These are phyloP conservation scores for Graphilbum sp. DNA, from an alignment of 2,329 filamentous ascomycete genomes.

Conservation along the genomic window DNA sequence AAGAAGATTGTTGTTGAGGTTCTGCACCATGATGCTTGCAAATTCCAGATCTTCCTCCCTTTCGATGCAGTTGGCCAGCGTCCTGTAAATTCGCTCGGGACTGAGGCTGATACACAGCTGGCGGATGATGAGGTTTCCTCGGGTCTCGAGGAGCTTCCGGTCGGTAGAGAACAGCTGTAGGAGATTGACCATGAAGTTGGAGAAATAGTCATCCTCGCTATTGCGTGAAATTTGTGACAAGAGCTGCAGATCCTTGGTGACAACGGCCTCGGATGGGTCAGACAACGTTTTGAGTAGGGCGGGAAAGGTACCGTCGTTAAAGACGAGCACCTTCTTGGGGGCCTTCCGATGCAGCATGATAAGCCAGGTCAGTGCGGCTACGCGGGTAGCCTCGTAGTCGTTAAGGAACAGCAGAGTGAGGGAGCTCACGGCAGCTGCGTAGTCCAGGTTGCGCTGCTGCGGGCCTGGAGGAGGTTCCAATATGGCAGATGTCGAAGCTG, in stretches of 20 bases:
- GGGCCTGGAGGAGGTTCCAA: slow-evolving; percentile 16
- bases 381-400: slow-evolving; percentile 88
- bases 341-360: slow-evolving; percentile 97
- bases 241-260: slow-evolving; percentile 83
- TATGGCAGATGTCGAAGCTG: slow-evolving; percentile 20
- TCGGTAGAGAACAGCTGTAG: slow-evolving; percentile 93
- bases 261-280: slow-evolving; percentile 87
- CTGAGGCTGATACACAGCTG: slow-evolving; percentile 88
- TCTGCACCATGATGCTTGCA: slow-evolving; percentile 98
- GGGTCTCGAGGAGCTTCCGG: slow-evolving; percentile 71
- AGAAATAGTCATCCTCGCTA: slow-evolving; percentile 94
- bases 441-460: slow-evolving; percentile 65
- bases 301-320: slow-evolving; percentile 94
- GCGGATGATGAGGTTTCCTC: slow-evolving; percentile 90
- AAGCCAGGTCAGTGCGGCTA: slow-evolving; percentile 86
- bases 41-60: slow-evolving; percentile 98
- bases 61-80: slow-evolving; percentile 88
- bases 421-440: slow-evolving; percentile 84
- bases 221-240: slow-evolving; percentile 93
- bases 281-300: slow-evolving; percentile 91
- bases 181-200: slow-evolving; percentile 94
- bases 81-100: slow-evolving; percentile 88
- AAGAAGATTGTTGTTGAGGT: slow-evolving; percentile 96
- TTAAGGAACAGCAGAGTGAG: slow-evolving; percentile 89
- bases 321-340: slow-evolving; percentile 79